Conservation (phyloP, 148 eudicot species). For the Heliamphora exappendiculata region DNA sequence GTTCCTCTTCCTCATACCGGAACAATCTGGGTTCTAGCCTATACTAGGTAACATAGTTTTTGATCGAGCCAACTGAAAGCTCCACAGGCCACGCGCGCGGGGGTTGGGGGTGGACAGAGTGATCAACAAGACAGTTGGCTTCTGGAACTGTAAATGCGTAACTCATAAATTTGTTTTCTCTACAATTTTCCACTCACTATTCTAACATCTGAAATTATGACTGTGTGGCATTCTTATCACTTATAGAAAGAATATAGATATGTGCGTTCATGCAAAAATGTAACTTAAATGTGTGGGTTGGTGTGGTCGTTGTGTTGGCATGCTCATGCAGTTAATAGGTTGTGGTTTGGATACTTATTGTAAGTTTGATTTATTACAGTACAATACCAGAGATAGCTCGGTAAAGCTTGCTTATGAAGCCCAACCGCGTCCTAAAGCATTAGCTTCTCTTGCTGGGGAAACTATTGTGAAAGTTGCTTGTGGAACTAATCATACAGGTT, state of each 20-base stretch:
- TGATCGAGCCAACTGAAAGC: too few relatives aligned
- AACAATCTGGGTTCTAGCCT: too few relatives aligned
- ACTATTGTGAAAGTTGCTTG: slow-evolving; percentile 89
- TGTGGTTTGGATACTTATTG: background rate
- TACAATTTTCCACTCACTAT: too few relatives aligned
- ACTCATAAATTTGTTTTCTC: too few relatives aligned
- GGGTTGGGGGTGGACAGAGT: too few relatives aligned
- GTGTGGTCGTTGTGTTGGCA: slow-evolving; percentile 4
- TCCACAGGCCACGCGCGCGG: too few relatives aligned
- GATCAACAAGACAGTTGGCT: too few relatives aligned
- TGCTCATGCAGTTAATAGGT: background rate
- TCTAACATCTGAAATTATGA: background rate
- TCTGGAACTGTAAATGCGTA: too few relatives aligned
- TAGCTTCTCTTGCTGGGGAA: slow-evolving; percentile 67
- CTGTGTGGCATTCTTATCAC: background rate
- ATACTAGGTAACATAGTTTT: too few relatives aligned
- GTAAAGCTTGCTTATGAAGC: slow-evolving; percentile 93
- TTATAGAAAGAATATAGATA: too few relatives aligned
- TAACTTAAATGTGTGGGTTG: slow-evolving; percentile 20
- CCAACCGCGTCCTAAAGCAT: slow-evolving; percentile 86
- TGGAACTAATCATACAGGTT: slow-evolving; percentile 97
- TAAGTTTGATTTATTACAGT: slow-evolving; percentile 40
- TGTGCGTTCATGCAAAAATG: background rate
- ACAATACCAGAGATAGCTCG: slow-evolving; percentile 92
- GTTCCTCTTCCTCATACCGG: too few relatives aligned